phyloP scores from a whole-genome alignment of 1,284 basidiomycete genomes.

The Bjerkandera adusta region DNA sequence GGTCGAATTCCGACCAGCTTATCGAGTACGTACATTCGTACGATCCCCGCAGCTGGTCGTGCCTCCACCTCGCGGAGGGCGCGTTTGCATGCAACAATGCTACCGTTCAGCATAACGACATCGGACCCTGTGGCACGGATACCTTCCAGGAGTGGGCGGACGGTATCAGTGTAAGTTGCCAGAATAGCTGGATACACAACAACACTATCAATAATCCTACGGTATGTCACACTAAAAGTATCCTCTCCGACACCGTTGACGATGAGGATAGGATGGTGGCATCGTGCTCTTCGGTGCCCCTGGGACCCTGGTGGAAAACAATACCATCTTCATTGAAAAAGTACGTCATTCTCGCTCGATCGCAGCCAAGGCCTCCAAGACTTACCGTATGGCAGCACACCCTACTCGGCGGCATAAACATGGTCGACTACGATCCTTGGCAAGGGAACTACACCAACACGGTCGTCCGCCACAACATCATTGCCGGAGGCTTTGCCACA shows the following conservation, averaged over 20 bases:
- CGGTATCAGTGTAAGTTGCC: constrained; percentile 79
- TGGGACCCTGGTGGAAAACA: constrained; percentile 70
- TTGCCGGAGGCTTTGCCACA: constrained; percentile 68
- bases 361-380: not conserved
- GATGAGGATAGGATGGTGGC: constrained; percentile 55
- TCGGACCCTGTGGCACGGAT: constrained; percentile 72
- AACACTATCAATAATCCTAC: constrained; percentile 76
- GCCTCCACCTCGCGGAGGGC: constrained; percentile 70
- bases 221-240: constrained; percentile 15
- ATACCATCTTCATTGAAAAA: constrained; percentile 70
- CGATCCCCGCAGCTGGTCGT: constrained; percentile 74
- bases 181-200: constrained; percentile 61
- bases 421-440: constrained; percentile 79
- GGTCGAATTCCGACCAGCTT: constrained; percentile 61
- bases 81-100: constrained; percentile 60
- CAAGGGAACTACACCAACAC: constrained; percentile 69
- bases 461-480: constrained; percentile 69
- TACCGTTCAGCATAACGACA: constrained; percentile 76
- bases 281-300: constrained; percentile 86
- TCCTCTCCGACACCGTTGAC: not conserved
- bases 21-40: constrained; percentile 70
- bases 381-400: constrained; percentile 52
- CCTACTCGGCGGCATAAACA: constrained; percentile 75
- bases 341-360: constrained; percentile 35
- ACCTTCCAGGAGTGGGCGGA: constrained; percentile 78